Percentiles rank a stretch among this genome's conserved stretches.
phyloP scores from a whole-genome alignment of 139 green algal species.

The Asterochloris erici region DNA sequence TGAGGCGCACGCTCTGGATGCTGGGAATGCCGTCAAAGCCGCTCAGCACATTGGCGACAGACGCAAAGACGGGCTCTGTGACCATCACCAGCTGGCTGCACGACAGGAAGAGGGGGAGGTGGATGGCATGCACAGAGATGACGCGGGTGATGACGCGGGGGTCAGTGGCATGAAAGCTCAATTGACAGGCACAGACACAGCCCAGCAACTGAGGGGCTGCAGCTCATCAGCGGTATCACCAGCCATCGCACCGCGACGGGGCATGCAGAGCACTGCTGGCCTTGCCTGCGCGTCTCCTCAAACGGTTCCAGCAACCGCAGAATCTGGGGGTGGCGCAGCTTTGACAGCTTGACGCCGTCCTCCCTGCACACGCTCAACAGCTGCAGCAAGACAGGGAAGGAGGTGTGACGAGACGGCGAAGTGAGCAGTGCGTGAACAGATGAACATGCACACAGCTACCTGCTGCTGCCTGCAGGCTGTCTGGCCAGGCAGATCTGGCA shows the following conservation, averaged over 20 bases:
- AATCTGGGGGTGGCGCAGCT: slow-evolving; percentile 65
- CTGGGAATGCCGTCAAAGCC: slow-evolving; percentile 31
- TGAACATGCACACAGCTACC: too few relatives aligned
- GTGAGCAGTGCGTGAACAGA: too few relatives aligned
- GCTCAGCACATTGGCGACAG: slow-evolving; percentile 56
- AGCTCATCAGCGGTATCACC: too few relatives aligned
- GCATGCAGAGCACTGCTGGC: too few relatives aligned
- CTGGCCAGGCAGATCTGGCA: too few relatives aligned
- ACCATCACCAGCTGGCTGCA: slow-evolving; percentile 71
- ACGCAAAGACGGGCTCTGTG: slow-evolving; percentile 74
- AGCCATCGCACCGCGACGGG: too few relatives aligned
- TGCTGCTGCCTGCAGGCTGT: background rate
- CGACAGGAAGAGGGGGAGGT: too few relatives aligned
- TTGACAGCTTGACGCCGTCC: slow-evolving; percentile 23
- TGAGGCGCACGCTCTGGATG: slow-evolving; percentile 25
- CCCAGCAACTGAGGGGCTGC: too few relatives aligned
- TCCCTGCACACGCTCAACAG: slow-evolving; percentile 18
- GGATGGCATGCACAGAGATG: too few relatives aligned
- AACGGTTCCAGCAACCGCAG: slow-evolving; percentile 72
- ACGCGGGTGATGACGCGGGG: too few relatives aligned
- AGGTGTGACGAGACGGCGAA: background rate
- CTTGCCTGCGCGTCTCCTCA: slow-evolving; percentile 63
- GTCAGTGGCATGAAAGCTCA: too few relatives aligned
- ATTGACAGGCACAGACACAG: too few relatives aligned
- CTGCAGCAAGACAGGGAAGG: slow-evolving; percentile 23